These are phyloP conservation scores for Fusarium dimerum DNA, from an alignment of 2,329 filamentous ascomycete genomes.

Conservation along the genomic window DNA sequence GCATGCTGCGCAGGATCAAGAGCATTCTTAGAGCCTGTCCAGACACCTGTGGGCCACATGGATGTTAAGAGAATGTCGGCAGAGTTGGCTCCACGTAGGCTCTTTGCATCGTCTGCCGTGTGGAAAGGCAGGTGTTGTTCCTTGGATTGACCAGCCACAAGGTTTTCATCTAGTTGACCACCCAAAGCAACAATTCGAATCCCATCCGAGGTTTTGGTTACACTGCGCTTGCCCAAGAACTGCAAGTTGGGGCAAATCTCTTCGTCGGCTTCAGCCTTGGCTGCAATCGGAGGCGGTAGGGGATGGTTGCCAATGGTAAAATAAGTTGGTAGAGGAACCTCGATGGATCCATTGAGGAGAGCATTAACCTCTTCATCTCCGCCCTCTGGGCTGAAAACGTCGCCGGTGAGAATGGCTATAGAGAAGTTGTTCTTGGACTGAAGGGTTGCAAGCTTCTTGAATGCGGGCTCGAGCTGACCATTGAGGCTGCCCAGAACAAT, in stretches of 20 bases:
- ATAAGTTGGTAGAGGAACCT: conserved; percentile 81
- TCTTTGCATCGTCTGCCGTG: conserved; percentile 72
- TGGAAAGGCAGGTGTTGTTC: conserved; percentile 79
- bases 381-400: conserved; percentile 70
- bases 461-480: conserved; percentile 73
- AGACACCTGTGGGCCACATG: conserved; percentile 79
- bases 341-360: conserved; percentile 71
- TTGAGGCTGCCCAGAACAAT: conserved; percentile 83
- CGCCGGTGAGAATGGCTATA: conserved; percentile 80
- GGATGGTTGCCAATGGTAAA: conserved; percentile 77
- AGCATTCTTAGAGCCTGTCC: conserved; percentile 64
- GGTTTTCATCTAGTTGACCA: conserved; percentile 65
- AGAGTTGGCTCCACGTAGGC: conserved; percentile 72
- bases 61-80: conserved; percentile 87
- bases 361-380: conserved; percentile 60
- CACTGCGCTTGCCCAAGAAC: conserved; percentile 83
- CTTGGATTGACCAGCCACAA: conserved; percentile 63
- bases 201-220: conserved; percentile 86
- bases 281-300: conserved; percentile 70
- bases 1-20: conserved; percentile 55
- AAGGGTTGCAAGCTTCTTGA: conserved; percentile 77
- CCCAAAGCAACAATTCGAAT: conserved; percentile 86
- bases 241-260: conserved; percentile 88
- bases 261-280: conserved; percentile 72
- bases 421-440: conserved; percentile 88